Percentiles rank a stretch among this genome's conserved stretches.
Evolutionary conservation across 2,329 filamentous ascomycete genomes (phyloP).

Genomic region (Trichoderma koningiopsis): DNA sequence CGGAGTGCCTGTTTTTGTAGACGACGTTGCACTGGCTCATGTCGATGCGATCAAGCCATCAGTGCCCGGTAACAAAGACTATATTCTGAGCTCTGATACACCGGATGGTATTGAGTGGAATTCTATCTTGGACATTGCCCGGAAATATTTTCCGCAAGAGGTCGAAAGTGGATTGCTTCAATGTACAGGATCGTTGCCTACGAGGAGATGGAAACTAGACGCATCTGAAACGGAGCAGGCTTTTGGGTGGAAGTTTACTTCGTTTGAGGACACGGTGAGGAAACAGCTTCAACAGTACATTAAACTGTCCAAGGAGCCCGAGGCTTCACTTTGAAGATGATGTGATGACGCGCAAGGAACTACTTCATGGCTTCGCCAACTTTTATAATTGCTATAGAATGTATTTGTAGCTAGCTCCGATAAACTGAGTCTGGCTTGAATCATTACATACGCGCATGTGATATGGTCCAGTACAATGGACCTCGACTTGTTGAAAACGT

Average conservation of each 20-base stretch:
- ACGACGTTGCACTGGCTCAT: conserved; percentile 27
- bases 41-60: conserved; percentile 26
- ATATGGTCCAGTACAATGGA: background rate
- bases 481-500: too few relatives aligned
- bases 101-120: conserved; percentile 26
- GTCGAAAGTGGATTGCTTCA: conserved; percentile 15
- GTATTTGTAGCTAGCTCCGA: too few relatives aligned
- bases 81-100: conserved; percentile 27
- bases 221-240: conserved; percentile 3
- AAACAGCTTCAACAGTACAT: conserved; percentile 27
- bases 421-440: background rate
- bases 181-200: conserved; percentile 17
- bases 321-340: background rate
- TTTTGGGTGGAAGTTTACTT: conserved; percentile 27
- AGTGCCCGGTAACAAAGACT: conserved; percentile 27
- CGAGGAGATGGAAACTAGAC: conserved; percentile 26
- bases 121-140: conserved; percentile 8
- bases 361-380: background rate
- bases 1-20: conserved; percentile 27
- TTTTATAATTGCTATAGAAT: too few relatives aligned
- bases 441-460: background rate
- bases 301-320: background rate
- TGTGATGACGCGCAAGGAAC: background rate
- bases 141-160: conserved; percentile 20
- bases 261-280: conserved; percentile 26